Base-by-base conservation (phyloP, 768 basidiomycete species). In the Amanita polypyramis region DNA sequence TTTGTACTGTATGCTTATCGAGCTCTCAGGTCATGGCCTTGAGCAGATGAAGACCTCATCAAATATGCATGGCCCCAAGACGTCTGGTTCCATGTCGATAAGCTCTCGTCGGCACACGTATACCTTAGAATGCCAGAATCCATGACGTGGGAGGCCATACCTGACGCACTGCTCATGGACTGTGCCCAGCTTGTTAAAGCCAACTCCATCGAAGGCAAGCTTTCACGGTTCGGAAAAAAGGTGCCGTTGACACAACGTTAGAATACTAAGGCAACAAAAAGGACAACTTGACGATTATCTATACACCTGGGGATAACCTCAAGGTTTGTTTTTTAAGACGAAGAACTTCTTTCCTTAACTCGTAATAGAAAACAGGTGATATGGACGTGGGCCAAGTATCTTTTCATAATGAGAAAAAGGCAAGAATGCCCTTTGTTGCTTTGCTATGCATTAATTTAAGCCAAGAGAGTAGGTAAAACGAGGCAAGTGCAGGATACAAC, bases 381-480 rank as follows among this genome's bases (percentile, higher is more conserved):
- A 97, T 96, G 92, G 93, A 90, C 2, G 83, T 95, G 2, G 96
- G 96, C 0, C 86, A 93, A 58, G 96, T 99, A 0, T 87, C 91
- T 0, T 98, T 99, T 62, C 88, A 97, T 55, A 86, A 72, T 49
- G 91, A 96, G 58, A 92, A 95, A 60, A 74, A 73, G 65, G 91
- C 91, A 53, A 33, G 73, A 38, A 36, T 23, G 19, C 14, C 33
- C 5, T 5, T 21, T 23, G 14, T 39, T 12, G 9, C 11, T 27
- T 9, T 17, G 11, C n/a, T 11, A 8, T 17, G 15, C 43, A 12
- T 14, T 11, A 2, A 40, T 37, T 20, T 7, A 40, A 27, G 37
- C 30, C 45, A 4, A 41, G 29, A 8, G 30, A 19, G 19, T 47
- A 89, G 85, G 88, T 94, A 43, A 92, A 89, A 68, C 73, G 89